Base-by-base conservation (phyloP, 345 rosid species). In the Boechera divaricarpa region DNA sequence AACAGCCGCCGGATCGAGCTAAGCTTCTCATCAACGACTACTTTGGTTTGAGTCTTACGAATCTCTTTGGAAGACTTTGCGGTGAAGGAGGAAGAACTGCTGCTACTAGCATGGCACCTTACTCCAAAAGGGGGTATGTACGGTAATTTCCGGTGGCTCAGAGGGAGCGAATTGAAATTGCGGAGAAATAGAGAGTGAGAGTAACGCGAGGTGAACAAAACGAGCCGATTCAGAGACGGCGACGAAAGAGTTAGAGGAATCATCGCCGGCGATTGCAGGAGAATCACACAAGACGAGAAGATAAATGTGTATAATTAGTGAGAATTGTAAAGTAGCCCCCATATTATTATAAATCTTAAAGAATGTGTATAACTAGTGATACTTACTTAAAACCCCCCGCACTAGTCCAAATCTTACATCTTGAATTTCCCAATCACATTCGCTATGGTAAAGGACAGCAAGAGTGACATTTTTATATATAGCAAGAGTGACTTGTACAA, bases 31-130 rank as follows among this genome's bases (percentile, higher is more conserved):
- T 94, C 97, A 11, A 84, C 82, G 63, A 77, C 84, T 29, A 74
- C 45, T n/a, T 67, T 70, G 63, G 67, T 32, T 57, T 67, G 81
- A 60, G 69, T 75, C 69, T 67, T 73, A 3, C 84, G 87, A 74
- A 92, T 74, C 68, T 92, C 90, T 21, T 90, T 90, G 5, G 97
- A 92, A 7, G 95, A 85, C 78, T 87, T 92, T 44, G 93, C 97
- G 7, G 92, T 84, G 78, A 90, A 74, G 62, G 91, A 81, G 53
- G 79, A 78, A 67, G 84, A 86, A 3, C 48, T 54, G 59, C 55
- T 59, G 63, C 78, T 53, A 47, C 81, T 77, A 15, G 89, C 63
- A 31, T 63, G 86, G 10, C 80, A 87, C 60, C 86, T 73, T 42
- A 84, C 54, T 32, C 61, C 38, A 44, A 80, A 66, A 44, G 77